Percentiles rank a stretch among this genome's conserved stretches.
Evolutionary conservation across 2,329 filamentous ascomycete genomes (phyloP).

Genomic region (Ceratocystis smalleyi): DNA sequence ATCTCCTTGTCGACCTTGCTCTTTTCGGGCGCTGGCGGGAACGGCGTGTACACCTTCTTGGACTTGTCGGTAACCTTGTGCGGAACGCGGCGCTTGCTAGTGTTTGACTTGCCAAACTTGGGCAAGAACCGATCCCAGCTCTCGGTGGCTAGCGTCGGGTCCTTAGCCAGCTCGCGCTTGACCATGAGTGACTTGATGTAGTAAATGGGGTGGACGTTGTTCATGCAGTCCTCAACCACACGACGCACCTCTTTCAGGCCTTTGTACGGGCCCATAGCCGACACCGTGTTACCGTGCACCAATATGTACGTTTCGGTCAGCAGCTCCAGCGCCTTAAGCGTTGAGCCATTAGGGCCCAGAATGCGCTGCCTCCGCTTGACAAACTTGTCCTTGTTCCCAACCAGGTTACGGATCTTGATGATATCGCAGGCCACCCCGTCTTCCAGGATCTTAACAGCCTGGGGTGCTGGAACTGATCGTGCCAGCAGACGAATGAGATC

Average conservation of each 20-base stretch:
- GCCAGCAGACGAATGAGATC: constrained; percentile 89
- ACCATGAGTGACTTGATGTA: constrained; percentile 66
- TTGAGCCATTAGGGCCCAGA: constrained; percentile 77
- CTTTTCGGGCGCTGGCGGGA: constrained; percentile 93
- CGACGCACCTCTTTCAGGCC: constrained; percentile 82
- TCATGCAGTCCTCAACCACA: constrained; percentile 90
- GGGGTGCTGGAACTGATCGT: constrained; percentile 78
- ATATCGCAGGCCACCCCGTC: constrained; percentile 87
- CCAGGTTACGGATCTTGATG: constrained; percentile 83
- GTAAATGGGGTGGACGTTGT: constrained; percentile 93
- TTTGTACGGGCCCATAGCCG: constrained; percentile 81
- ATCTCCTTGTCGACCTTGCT: constrained; percentile 98
- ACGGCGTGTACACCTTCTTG: constrained; percentile 92
- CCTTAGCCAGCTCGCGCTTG: constrained; percentile 78
- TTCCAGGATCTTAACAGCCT: constrained; percentile 86
- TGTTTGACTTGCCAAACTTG: constrained; percentile 87
- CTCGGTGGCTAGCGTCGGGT: constrained; percentile 70
- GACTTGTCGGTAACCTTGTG: constrained; percentile 80
- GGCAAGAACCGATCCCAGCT: constrained; percentile 94
- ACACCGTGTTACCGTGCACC: constrained; percentile 92
- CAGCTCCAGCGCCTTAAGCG: constrained; percentile 83
- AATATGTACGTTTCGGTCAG: constrained; percentile 85
- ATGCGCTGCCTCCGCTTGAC: constrained; percentile 89
- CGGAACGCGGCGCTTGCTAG: constrained; percentile 70
- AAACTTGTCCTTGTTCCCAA: constrained; percentile 87